Percentiles rank a stretch among this genome's conserved stretches.
These are phyloP conservation scores for Lotmaria passim DNA, from an alignment of 208 protist species.

Conservation along the genomic window DNA sequence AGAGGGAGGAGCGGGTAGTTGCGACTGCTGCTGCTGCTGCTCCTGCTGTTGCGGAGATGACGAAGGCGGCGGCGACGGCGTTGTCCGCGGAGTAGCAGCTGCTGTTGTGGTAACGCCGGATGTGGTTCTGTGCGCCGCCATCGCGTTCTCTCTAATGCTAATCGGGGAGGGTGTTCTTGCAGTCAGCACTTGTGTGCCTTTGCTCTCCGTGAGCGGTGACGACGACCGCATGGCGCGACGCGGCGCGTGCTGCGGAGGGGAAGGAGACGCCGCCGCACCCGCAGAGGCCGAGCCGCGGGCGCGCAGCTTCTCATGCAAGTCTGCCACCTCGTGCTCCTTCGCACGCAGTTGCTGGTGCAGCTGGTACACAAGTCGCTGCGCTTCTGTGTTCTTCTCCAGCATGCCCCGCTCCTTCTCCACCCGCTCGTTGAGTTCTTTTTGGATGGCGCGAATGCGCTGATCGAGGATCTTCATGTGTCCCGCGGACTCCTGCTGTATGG, in stretches of 20 bases:
- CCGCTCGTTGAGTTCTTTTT: conserved; percentile 72
- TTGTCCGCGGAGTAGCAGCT: background rate
- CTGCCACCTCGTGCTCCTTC: conserved; percentile 74
- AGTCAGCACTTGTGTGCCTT: conserved; percentile 56
- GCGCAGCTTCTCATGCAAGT: conserved; percentile 52
- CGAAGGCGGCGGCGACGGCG: background rate
- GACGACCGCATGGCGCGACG: background rate
- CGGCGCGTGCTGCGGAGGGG: background rate
- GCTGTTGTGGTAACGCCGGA: background rate
- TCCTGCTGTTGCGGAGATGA: background rate
- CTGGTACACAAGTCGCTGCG: conserved; percentile 72
- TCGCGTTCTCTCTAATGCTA: conserved; percentile 13
- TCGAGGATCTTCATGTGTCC: conserved; percentile 67
- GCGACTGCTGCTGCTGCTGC: conserved; percentile 2
- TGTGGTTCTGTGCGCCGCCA: no score
- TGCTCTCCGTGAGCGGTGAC: conserved; percentile 16
- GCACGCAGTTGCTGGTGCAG: conserved; percentile 71
- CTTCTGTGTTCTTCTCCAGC: conserved; percentile 70
- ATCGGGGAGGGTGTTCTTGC: conserved; percentile 13
- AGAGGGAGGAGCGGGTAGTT: no score
- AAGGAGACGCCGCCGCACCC: no score
- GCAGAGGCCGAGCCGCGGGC: background rate
- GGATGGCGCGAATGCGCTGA: conserved; percentile 67
- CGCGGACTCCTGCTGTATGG: conserved; percentile 77
- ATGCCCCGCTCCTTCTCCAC: conserved; percentile 68